Evolutionary conservation across 192 early-diverging fungal genomes (phyloP), one percentile per base, ranked within the genome.

Genomic region (Jimgerdemannia lactiflua): DNA sequence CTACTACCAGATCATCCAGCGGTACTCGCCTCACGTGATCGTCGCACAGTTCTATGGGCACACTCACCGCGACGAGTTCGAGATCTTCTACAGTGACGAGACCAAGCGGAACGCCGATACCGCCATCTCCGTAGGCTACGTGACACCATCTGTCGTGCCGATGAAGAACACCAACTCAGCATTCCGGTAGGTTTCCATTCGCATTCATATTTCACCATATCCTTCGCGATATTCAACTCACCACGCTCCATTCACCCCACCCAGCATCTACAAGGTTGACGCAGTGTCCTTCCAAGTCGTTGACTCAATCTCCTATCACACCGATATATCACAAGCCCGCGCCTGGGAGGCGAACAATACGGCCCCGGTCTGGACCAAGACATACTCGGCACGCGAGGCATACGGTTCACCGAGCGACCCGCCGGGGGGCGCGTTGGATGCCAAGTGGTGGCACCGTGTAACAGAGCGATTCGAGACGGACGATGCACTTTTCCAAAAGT

Each of bases 31-130:
- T 39, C 86, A 86, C 54, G 84, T 87, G 54, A 86, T 89, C 78
- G 83, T 81, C 42, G 84, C 79, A 63, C 86, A 87, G 49, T 89
- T 89, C 79, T 89, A 84, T 80, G 87, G 87, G 18, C 87, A 89
- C 67, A 83, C 85, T 7, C 87, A 89, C 74, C 77, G 71, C 19
- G 87, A 89, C 49, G 86, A 86, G 71, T 80, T 89, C 43, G 83
- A 85, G 39, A 39, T 89, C 17, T 89, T 84, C 72, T 89, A 89
- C 65, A 70, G 74, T 39, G 43, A 78, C 29, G 77, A 80, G 42
- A 77, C 66, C 63, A 75, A 74, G 65, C 76, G 72, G 42, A 76
- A 75, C 40, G 66, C 65, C 14, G 74, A 84, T 43, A 67, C 72
- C n/a, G 87, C 87, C 64, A 84, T 87, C 54, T 71, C 86, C 3